Conservation (phyloP, 345 rosid genomes). For the Euphorbia tirucalli region DNA sequence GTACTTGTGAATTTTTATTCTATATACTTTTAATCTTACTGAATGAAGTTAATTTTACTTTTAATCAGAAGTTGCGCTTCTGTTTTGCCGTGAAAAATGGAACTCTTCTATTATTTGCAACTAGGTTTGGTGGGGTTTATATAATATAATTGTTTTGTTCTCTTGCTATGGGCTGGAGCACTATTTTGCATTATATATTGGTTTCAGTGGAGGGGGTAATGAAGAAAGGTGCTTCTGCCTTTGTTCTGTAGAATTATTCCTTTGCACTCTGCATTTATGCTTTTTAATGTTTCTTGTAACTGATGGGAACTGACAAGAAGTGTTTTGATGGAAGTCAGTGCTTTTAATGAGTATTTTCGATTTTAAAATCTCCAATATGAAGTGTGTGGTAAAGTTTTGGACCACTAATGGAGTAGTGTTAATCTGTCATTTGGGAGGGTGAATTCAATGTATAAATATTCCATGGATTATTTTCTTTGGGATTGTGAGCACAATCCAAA, state of each 20-base stretch:
- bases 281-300: not conserved
- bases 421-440: too few relatives aligned
- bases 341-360: not conserved
- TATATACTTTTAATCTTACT: not conserved
- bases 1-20: not conserved
- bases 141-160: not conserved
- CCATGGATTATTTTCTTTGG: not conserved
- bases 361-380: too few relatives aligned
- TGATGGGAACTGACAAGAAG: not conserved
- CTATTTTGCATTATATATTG: not conserved
- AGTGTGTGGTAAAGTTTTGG: too few relatives aligned
- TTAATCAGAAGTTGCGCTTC: not conserved
- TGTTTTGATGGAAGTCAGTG: not conserved
- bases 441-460: too few relatives aligned
- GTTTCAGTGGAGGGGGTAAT: not conserved
- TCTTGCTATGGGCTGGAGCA: not conserved
- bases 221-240: not conserved
- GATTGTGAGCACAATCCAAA: not conserved
- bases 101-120: not conserved
- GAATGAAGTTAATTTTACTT: not conserved
- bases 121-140: not conserved
- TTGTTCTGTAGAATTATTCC: not conserved
- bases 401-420: too few relatives aligned
- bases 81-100: not conserved
- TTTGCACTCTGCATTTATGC: not conserved